Conservation (phyloP, 768 basidiomycete species). For the Boletus edulis region DNA sequence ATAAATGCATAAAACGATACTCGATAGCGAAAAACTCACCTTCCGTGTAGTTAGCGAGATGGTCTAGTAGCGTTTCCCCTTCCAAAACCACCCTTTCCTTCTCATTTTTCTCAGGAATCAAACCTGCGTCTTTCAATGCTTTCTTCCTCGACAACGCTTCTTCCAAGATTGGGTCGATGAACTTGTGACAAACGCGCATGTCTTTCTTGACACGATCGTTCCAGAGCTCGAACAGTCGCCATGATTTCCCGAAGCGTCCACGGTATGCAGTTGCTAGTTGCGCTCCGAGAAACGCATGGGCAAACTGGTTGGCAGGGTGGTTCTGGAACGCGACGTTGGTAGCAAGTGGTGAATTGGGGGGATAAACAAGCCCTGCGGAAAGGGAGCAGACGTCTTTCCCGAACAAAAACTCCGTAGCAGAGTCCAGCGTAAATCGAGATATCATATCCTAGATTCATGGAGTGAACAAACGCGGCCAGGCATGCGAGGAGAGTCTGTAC, state of each 20-base stretch:
- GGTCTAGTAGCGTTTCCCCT: constrained; percentile 30
- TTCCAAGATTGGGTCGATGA: constrained; percentile 52
- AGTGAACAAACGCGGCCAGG: neutral
- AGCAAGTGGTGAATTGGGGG: constrained; percentile 25
- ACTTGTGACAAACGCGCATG: constrained; percentile 47
- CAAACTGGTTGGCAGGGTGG: constrained; percentile 42
- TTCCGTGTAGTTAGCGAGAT: constrained; percentile 29
- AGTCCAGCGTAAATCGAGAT: constrained; percentile 58
- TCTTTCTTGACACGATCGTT: constrained; percentile 43
- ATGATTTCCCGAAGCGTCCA: constrained; percentile 38
- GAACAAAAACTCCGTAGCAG: constrained; percentile 59
- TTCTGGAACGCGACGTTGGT: constrained; percentile 9
- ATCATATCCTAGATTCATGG: constrained; percentile 42
- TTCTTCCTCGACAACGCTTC: constrained; percentile 44
- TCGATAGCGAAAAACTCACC: constrained; percentile 8
- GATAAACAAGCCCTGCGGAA: constrained; percentile 47
- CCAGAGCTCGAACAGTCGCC: constrained; percentile 55
- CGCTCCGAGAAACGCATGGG: constrained; percentile 47
- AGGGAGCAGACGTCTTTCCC: constrained; percentile 48
- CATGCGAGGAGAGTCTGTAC: constrained; percentile 21
- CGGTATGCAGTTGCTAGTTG: constrained; percentile 43
- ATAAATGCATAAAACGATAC: neutral
- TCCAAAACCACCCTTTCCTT: constrained; percentile 14
- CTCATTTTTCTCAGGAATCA: constrained; percentile 6
- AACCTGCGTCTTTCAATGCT: constrained; percentile 20